Evolutionary conservation across 352 stramenopile species (phyloP).

Genomic region (Blastocystis sp.): DNA sequence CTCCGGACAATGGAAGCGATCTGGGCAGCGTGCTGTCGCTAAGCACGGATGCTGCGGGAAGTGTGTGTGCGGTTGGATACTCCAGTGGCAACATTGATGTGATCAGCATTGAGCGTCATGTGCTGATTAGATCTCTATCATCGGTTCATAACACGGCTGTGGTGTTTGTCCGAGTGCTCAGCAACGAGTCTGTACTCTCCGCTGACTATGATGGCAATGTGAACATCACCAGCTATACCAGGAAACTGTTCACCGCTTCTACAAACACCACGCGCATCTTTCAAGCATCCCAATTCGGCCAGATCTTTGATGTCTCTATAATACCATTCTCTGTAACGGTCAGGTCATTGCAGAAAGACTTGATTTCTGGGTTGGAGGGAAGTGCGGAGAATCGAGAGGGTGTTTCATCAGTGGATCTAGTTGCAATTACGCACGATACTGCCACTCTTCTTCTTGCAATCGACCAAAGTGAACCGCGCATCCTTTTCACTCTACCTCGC

Average conservation of each 20-base stretch:
- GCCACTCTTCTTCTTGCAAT: background rate
- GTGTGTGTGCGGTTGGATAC: background rate
- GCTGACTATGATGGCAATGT: slow-evolving; percentile 14
- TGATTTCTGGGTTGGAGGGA: background rate
- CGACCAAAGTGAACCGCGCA: background rate
- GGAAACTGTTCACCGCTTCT: background rate
- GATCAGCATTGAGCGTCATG: background rate
- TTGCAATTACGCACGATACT: background rate
- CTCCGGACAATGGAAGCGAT: background rate
- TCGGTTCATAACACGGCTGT: background rate
- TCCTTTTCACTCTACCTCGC: background rate
- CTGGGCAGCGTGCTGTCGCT: slow-evolving; percentile 10
- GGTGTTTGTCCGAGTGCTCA: slow-evolving; percentile 12
- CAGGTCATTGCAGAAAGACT: background rate
- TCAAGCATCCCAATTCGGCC: background rate
- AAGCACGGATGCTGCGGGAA: background rate
- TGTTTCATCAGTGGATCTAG: background rate
- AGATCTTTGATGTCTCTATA: background rate
- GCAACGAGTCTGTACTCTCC: background rate
- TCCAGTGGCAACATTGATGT: background rate
- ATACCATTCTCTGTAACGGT: background rate
- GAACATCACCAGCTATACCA: background rate
- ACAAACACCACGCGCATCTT: background rate
- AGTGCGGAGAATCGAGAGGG: background rate
- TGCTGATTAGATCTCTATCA: background rate